phyloP scores from a whole-genome alignment of 805 yeast genomes.

The Ogataea neopini region DNA sequence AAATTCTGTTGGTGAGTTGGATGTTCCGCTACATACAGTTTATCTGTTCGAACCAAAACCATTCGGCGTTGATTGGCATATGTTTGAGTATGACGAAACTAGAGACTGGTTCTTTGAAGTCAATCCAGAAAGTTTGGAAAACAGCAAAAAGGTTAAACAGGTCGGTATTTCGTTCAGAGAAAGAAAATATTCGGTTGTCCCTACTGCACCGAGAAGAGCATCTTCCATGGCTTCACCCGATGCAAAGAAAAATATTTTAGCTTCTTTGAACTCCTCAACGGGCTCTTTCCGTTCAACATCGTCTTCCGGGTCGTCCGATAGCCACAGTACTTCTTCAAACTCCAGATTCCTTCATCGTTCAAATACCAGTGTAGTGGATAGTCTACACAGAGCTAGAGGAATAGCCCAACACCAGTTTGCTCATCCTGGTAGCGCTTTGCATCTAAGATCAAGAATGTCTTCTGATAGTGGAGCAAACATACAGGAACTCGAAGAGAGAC shows the following conservation, averaged over 20 bases:
- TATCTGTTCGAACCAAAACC: slow-evolving; percentile 92
- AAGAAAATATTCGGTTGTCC: slow-evolving; percentile 70
- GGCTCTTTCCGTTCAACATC: slow-evolving; percentile 4
- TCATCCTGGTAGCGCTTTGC: neutral
- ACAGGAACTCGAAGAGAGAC: slow-evolving; percentile 16
- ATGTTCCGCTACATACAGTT: slow-evolving; percentile 89
- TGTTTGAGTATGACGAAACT: slow-evolving; percentile 82
- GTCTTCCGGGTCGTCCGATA: neutral
- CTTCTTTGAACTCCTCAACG: slow-evolving; percentile 2
- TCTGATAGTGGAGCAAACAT: slow-evolving; percentile 10
- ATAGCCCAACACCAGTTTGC: slow-evolving; percentile 9
- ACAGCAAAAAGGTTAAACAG: slow-evolving; percentile 61
- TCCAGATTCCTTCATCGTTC: slow-evolving; percentile 15
- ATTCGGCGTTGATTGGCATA: slow-evolving; percentile 90
- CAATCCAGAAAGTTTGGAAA: slow-evolving; percentile 43
- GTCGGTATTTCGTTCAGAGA: slow-evolving; percentile 71
- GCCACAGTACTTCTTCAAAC: slow-evolving; percentile 1
- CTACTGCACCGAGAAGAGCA: slow-evolving; percentile 59
- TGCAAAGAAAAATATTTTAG: slow-evolving; percentile 12
- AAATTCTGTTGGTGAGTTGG: slow-evolving; percentile 82
- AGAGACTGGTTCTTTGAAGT: slow-evolving; percentile 77
- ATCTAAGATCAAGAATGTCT: neutral
- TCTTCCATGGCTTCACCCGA: slow-evolving; percentile 12
- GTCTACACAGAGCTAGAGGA: slow-evolving; percentile 27
- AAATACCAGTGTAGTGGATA: slow-evolving; percentile 19